Evolutionary conservation across 1,284 basidiomycete genomes (phyloP), one percentile per base, ranked within the genome.

Genomic region (Trametes versicolor): DNA sequence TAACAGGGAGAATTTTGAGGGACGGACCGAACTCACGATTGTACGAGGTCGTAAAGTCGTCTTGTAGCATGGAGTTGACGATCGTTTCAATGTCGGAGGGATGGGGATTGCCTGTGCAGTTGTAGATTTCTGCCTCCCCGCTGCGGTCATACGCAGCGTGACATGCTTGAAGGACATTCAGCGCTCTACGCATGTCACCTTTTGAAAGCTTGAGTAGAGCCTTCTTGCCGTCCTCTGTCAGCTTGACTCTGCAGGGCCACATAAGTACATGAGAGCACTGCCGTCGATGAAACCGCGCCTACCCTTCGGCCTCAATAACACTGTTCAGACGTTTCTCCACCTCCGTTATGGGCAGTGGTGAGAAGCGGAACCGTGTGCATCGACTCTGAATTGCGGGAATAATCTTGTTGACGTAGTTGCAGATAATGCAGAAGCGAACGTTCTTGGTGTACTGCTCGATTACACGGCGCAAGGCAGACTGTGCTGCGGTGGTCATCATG

Each of bases 381-480:
- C 98, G 93, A 76, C 96, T 98, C 81, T 99, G 98, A 67, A 99
- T 98, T 25, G 98, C 98, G 4, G 98, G 98, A 7, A 94, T 92
- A 76, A 99, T 99, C 80, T 99, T 99, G 87, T 99, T 99, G 78
- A 99, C 98, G 73, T 99, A 99, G 81, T 99, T 99, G 87, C 98
- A 99, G 68, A 99, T 98, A 73, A 99, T 99, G 80, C 97, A 99
- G 79, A 99, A 99, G 39, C 98, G 91, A 67, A 99, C 98, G 75
- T 99, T 99, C 79, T 93, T 95, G 8, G 98, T 99, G 78, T 98
- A 99, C 73, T 98, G 97, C 79, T 99, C 98, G 69, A 99, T 99
- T 47, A 99, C 94, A 74, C 97, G 92, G 34, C 97, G 91, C 36
- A 99, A 87, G 21, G 98, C 98, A 4, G 96, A 94, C 77, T 99